Evolutionary conservation across 176 grass and related monocot genomes (phyloP), one percentile per base, ranked within the genome.

Genomic region (Chloris gayana): DNA sequence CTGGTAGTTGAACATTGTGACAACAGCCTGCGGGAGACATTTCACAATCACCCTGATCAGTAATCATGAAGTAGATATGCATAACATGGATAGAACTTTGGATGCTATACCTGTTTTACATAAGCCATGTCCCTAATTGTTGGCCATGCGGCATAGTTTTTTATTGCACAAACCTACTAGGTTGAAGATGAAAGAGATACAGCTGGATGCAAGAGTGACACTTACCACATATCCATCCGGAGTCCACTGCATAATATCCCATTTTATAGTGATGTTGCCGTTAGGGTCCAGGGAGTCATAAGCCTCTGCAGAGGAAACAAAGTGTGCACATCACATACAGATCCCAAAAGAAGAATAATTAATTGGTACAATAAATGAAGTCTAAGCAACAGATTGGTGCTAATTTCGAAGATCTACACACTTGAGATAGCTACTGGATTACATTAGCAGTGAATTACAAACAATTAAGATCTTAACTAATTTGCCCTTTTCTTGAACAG

Each of bases 171-270:
- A 81, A 44, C 65, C 64, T 76, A 26, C 60, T 77, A 67, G 37
- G 21, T 33, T 72, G 72, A 31, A 32, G 45, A 70, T 77, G 22
- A 63, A 57, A 72, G 75, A 72, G 53, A 34, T 47, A 75, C 32
- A 80, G n/a, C 39, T 70, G 46, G 53, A 72, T 66, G 63, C 45
- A 26, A 37, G 57, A 1, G 7, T 81, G 67, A n/a, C 89, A 97
- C 88, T 97, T 93, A 97, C 93, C 22, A 97, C 90, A 76, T 97
- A 97, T 32, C 93, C 93, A 73, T 97, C 93, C 25, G 90, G 85
- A 91, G 93, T 97, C 93, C 93, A 97, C 63, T 84, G 81, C 84
- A 97, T 91, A 29, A 97, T 5, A 82, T 97, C 93, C 93, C 93
- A 97, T 62, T 97, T 97, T 79, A 97, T 93, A 19, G 93, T 97